Conservation (phyloP, 2,329 filamentous ascomycete genomes). For the Xylaria multiplex region DNA sequence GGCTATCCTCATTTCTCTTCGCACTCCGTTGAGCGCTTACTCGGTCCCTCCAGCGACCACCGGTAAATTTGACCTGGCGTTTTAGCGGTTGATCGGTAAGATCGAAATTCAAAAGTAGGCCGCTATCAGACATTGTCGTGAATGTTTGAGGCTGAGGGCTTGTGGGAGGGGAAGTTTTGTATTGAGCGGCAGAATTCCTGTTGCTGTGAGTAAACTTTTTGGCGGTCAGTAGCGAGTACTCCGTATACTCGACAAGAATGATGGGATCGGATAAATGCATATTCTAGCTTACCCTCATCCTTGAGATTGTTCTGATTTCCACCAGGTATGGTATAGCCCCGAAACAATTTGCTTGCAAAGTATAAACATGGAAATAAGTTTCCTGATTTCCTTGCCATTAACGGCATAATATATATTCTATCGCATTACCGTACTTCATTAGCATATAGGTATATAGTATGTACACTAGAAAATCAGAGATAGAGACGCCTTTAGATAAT, state of each 20-base stretch:
- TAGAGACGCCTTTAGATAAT: too few relatives aligned
- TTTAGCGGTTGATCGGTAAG: slow-evolving; percentile 74
- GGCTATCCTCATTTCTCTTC: slow-evolving; percentile 48
- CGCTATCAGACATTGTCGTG: slow-evolving; percentile 84
- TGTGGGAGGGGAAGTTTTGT: slow-evolving; percentile 29
- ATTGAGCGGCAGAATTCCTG: slow-evolving; percentile 44
- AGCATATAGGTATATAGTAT: too few relatives aligned
- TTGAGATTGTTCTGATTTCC: too few relatives aligned
- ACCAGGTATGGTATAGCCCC: too few relatives aligned
- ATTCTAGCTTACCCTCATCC: not conserved
- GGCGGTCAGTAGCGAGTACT: slow-evolving; percentile 36
- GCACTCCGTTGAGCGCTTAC: slow-evolving; percentile 77
- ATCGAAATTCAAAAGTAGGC: slow-evolving; percentile 93
- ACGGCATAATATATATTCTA: not conserved
- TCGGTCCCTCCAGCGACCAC: slow-evolving; percentile 92
- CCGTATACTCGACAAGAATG: not conserved
- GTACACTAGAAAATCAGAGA: too few relatives aligned
- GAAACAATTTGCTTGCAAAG: too few relatives aligned
- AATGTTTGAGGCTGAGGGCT: slow-evolving; percentile 2
- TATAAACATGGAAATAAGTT: too few relatives aligned
- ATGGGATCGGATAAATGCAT: slow-evolving; percentile 3
- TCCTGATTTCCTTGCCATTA: too few relatives aligned
- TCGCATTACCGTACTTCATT: too few relatives aligned
- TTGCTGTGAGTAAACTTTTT: slow-evolving; percentile 42
- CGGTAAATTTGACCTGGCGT: slow-evolving; percentile 75